Evolutionary conservation across 331 rosid genomes (phyloP), one percentile per base, ranked within the genome.

Genomic region (Quercus phellos): DNA sequence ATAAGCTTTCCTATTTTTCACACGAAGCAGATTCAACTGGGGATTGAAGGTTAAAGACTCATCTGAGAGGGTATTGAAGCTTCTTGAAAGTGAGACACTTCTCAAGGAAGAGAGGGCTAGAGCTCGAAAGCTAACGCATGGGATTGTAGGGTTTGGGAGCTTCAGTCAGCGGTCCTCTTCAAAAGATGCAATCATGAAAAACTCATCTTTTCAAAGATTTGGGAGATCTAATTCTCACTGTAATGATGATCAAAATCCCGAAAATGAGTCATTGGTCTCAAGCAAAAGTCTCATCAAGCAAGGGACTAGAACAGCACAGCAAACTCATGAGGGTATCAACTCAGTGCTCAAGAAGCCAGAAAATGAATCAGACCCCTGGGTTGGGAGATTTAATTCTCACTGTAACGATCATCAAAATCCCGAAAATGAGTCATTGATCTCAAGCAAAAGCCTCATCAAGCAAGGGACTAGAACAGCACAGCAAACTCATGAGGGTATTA

Each of bases 101-200:
- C 72, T 76, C 16, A 82, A 19, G 75, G 87, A 86, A 80, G 93
- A 91, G 79, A 89, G 97, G 51, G 79, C 43, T 58, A 86, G 66
- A 82, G 89, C 88, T 54, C 87, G 88, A 1, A 67, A 80, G 29
- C 84, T 87, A 50, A 89, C 84, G 21, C 79, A 72, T 13, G 96
- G 93, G 73, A 91, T 93, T 51, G 26, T 87, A 84, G 94, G 97
- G 22, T 93, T 88, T 10, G 98, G 98, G 73, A 93, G 89, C 90
- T 80, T 89, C 58, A 73, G 46, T 78, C 76, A 38, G 13, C 78
- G 60, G 56, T 78, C 83, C 70, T 84, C 87, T 55, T 50, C 60
- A 6, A 21, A 10, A 16, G 78, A 81, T 13, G 82, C 73, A 81
- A 42, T 78, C 83, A 35, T 72, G 53, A 75, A 72, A 29, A 82